Evolutionary conservation across 2,329 filamentous ascomycete genomes (phyloP).

Genomic region (Monosporascus sp.): DNA sequence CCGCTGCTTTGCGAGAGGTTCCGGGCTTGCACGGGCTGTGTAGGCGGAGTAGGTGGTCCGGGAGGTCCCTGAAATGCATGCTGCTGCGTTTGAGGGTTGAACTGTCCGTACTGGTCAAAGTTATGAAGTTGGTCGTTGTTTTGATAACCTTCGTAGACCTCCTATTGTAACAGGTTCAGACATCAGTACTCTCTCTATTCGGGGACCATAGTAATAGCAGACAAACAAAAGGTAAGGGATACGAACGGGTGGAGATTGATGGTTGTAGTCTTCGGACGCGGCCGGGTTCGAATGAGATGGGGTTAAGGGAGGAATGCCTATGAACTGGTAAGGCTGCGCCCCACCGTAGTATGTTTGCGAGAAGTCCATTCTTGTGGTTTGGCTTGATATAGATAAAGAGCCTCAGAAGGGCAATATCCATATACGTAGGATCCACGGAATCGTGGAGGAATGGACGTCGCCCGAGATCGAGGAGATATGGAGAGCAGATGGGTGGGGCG

Average conservation of each 20-base stretch:
- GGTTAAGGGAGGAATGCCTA: constrained; percentile 48
- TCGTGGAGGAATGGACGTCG: no score
- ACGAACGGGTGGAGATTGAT: constrained; percentile 51
- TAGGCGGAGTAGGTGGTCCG: constrained; percentile 48
- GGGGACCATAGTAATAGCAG: constrained; percentile 19
- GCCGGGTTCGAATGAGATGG: constrained; percentile 51
- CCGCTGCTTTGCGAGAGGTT: constrained; percentile 18
- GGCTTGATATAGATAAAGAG: constrained; percentile 1
- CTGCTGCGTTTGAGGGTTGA: constrained; percentile 29
- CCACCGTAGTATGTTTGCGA: constrained; percentile 44
- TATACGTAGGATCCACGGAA: no score
- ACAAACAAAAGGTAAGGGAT: constrained; percentile 9
- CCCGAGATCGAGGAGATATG: no score
- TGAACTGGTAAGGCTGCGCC: constrained; percentile 48
- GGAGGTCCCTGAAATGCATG: constrained; percentile 40
- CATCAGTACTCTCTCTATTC: constrained; percentile 18
- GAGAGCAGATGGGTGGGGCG: not conserved
- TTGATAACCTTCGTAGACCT: constrained; percentile 42
- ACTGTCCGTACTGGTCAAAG: constrained; percentile 41
- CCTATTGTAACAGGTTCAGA: constrained; percentile 31
- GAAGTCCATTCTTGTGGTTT: constrained; percentile 43
- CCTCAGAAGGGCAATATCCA: not conserved
- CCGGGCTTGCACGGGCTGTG: constrained; percentile 27
- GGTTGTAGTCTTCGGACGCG: constrained; percentile 49
- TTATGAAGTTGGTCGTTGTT: constrained; percentile 41